Evolutionary conservation across 169 alveolate genomes (phyloP).

Genomic region (Cystoisospora suis): DNA sequence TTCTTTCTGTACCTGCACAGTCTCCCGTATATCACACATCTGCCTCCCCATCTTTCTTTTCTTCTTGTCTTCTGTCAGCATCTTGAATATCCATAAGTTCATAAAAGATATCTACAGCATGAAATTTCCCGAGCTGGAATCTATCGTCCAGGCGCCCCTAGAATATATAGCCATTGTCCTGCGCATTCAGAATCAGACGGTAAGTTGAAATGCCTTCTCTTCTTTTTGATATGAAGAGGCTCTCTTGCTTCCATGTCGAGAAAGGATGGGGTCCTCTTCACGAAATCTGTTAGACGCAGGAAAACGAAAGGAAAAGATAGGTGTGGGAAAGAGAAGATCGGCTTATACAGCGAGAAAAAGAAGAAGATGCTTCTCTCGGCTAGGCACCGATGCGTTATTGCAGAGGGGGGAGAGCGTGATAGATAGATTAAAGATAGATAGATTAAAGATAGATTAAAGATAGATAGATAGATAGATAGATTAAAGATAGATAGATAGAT

Average conservation of each 20-base stretch:
- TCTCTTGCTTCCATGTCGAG: background rate
- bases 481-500: too few relatives aligned
- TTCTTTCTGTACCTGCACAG: background rate
- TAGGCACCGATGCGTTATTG: too few relatives aligned
- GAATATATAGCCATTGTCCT: conserved; percentile 87
- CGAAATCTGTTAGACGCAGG: too few relatives aligned
- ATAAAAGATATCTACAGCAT: conserved; percentile 84
- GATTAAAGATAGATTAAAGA: too few relatives aligned
- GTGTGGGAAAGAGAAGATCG: too few relatives aligned
- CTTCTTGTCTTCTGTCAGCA: conserved; percentile 55
- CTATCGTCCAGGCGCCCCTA: conserved; percentile 84
- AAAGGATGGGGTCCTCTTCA: too few relatives aligned
- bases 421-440: too few relatives aligned
- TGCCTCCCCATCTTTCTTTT: background rate
- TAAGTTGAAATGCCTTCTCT: background rate
- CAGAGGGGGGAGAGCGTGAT: too few relatives aligned
- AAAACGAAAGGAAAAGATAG: too few relatives aligned
- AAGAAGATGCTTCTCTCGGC: too few relatives aligned
- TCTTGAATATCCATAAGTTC: conserved; percentile 80
- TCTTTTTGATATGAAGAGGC: background rate
- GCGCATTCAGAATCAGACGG: conserved; percentile 81
- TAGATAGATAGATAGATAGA: too few relatives aligned
- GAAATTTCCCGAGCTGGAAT: conserved; percentile 86
- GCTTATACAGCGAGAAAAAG: too few relatives aligned
- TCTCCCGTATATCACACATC: background rate